These are phyloP conservation scores for Niveomyces coronatus DNA, from an alignment of 2,329 filamentous ascomycete species.

Conservation along the genomic window DNA sequence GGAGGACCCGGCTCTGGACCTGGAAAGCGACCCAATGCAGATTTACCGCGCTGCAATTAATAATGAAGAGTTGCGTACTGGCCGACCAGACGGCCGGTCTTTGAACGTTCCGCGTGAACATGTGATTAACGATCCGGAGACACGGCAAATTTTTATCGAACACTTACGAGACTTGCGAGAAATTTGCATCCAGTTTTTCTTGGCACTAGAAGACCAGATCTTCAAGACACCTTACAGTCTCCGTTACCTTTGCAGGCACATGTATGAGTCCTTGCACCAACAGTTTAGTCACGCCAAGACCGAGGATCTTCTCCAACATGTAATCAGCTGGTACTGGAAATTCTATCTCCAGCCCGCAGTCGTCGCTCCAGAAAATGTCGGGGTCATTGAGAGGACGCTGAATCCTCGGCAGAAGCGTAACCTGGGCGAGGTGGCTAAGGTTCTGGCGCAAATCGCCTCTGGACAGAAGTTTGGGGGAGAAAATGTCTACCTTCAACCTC, in stretches of 20 bases:
- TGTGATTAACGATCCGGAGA: slow-evolving; percentile 93
- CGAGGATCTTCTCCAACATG: slow-evolving; percentile 68
- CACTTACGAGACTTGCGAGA: slow-evolving; percentile 89
- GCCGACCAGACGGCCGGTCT: slow-evolving; percentile 67
- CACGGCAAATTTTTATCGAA: slow-evolving; percentile 83
- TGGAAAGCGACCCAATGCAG: slow-evolving; percentile 95
- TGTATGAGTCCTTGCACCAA: slow-evolving; percentile 65
- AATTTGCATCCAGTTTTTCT: slow-evolving; percentile 84
- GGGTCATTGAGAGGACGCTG: slow-evolving; percentile 80
- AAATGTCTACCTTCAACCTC: slow-evolving; percentile 88
- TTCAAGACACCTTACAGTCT: slow-evolving; percentile 89
- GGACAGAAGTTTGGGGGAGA: slow-evolving; percentile 87
- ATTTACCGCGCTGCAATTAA: slow-evolving; percentile 95
- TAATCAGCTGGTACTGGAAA: slow-evolving; percentile 88
- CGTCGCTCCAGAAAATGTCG: slow-evolving; percentile 81
- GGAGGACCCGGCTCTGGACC: slow-evolving; percentile 78
- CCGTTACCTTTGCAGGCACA: slow-evolving; percentile 77
- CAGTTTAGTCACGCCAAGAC: slow-evolving; percentile 74
- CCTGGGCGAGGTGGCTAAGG: slow-evolving; percentile 79
- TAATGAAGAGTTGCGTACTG: slow-evolving; percentile 91
- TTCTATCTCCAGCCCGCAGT: slow-evolving; percentile 87
- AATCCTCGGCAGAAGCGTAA: slow-evolving; percentile 91
- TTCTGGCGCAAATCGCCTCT: slow-evolving; percentile 79
- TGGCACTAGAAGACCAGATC: slow-evolving; percentile 69
- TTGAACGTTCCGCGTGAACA: slow-evolving; percentile 82